Evolutionary conservation across 345 rosid species (phyloP), one percentile per base, ranked within the genome.

Genomic region (Gossypium longicalyx): DNA sequence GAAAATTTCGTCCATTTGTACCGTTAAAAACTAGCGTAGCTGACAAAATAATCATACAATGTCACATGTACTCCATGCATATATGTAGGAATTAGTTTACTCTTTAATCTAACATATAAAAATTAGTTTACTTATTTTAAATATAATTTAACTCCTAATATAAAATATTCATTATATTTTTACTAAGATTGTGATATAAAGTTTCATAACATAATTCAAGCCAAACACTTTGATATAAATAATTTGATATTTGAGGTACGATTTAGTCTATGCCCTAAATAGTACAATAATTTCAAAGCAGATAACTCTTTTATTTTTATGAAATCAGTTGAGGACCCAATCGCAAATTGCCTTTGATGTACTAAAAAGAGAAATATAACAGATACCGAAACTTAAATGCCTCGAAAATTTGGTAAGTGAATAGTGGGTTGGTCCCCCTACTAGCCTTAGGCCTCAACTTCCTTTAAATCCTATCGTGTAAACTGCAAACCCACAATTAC

Each of bases 1-100:
- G 4, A 34, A 29, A 34, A 34, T 34, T 34, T 4, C 0, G 0
- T 34, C 0, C 0, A 34, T 4, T 0, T 4, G 4, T 34, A 34
- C 6, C 0, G 1, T 34, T 4, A 34, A 34, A 34, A 34, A 34
- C 0, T 34, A 1, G 0, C 0, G 0, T 34, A 5, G 0, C 7
- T 4, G 0, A 34, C 2, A 34, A 34, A 34, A 34, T 34, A 34
- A 34, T 0, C 41, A 34, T 34, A 34, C 1, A 34, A 1, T 4
- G 1, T 7, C 41, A 34, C 38, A 0, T 34, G 1, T 34, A 34
- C 7, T 34, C 4, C 41, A 4, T 1, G 0, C 7, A 4, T 1
- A 34, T 34, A 5, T 34, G 5, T 3, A 29, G 0, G 0, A 29
- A 34, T 5, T 0, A 34, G 0, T 34, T 34, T 34, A 34, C 7